Evolutionary conservation across 495 filamentous ascomycete genomes (phyloP), one percentile per base, ranked within the genome.

Genomic region (Articulospora tetracladia): DNA sequence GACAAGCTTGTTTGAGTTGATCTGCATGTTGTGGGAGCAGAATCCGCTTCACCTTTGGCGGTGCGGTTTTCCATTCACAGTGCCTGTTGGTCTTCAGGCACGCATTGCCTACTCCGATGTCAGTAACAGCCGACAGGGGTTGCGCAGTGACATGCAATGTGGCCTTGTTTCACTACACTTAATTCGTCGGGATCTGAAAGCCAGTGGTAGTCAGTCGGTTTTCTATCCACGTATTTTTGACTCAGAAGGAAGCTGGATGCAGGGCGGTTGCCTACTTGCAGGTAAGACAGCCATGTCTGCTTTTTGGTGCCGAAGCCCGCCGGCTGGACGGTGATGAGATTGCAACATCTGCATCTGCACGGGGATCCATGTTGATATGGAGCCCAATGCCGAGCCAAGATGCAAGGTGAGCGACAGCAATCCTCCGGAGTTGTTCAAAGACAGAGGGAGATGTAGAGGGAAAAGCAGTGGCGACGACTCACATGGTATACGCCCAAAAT

Each of bases 231-330:
- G 27, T 19, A 39, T 19, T 15, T 19, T 23, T n/a, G 41, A n/a
- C 27, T 22, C 27, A 28, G 47, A 32, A 20, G 25, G 8, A 7
- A n/a, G 25, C 24, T 3, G 19, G 3, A 24, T 22, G 20, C 6
- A 57, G 23, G 19, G 50, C 25, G n/a, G 53, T 32, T 10, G 48
- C 59, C 52, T 28, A 61, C 59, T 57, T 61, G 59, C 59, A 61
- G 20, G 59, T 61, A 25, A 61, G 25, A 51, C 59, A 56, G 15
- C 51, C 58, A 55, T 47, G 30, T 44, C 44, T 48, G 22, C 52
- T 50, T 44, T 56, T 61, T 7, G 59, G 59, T 15, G 59, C 59
- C 36, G 59, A 61, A 8, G 52, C 27, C 26, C 52, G 47, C 17
- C 36, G n/a, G 27, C 6, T 24, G 8, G 32, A 13, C 8, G 11